Percentiles rank a stretch among this genome's conserved stretches.
Conservation (phyloP, 371 early-diverging fungal genomes). For the Haplosporangium sp. region DNA sequence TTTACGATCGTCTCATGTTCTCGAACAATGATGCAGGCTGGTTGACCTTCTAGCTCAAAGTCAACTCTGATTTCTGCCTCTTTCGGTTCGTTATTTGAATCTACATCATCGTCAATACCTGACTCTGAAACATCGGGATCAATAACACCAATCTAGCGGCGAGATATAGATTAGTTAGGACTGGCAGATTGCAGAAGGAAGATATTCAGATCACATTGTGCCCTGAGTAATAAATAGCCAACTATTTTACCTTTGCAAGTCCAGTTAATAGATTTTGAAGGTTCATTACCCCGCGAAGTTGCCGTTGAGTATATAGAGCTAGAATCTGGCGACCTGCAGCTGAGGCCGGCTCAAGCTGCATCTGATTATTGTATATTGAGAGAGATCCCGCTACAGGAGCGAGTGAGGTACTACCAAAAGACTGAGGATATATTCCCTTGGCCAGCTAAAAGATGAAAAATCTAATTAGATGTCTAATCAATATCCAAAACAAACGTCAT, state of each 20-base stretch:
- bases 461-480: background rate
- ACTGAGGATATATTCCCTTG: constrained; percentile 43
- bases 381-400: constrained; percentile 50
- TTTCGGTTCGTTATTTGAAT: background rate
- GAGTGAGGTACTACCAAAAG: constrained; percentile 43
- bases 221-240: background rate
- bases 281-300: constrained; percentile 53
- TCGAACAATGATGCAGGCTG: constrained; percentile 33
- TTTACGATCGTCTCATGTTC: constrained; percentile 46
- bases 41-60: constrained; percentile 37
- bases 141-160: constrained; percentile 32
- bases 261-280: constrained; percentile 36
- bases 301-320: constrained; percentile 37
- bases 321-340: constrained; percentile 43
- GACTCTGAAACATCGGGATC: constrained; percentile 34
- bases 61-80: constrained; percentile 43
- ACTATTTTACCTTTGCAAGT: constrained; percentile 23
- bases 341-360: constrained; percentile 51
- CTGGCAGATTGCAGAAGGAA: background rate
- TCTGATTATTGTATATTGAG: constrained; percentile 54
- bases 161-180: background rate
- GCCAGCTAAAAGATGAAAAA: constrained; percentile 19
- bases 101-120: background rate
- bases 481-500: background rate
- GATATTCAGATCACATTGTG: background rate